These are phyloP conservation scores for Aristolochia fimbriata DNA, from an alignment of 164 flowering plant genomes.

Conservation along the genomic window DNA sequence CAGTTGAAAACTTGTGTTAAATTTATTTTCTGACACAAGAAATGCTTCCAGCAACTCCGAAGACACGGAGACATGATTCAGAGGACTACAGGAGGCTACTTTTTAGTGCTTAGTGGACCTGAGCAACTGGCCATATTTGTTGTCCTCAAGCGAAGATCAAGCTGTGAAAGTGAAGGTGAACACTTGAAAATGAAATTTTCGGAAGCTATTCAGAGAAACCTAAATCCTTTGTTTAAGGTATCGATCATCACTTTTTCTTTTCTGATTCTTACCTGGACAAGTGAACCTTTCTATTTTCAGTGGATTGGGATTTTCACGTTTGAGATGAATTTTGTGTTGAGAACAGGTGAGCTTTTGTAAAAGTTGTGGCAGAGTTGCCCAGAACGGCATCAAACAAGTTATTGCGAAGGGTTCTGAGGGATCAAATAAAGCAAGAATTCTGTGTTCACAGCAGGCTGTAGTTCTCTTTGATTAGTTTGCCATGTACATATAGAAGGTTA, in stretches of 20 bases:
- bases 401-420: constrained; percentile 73
- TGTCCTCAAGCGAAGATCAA: constrained; percentile 52
- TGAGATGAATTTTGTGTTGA: background rate
- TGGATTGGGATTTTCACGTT: background rate
- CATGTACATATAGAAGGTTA: too few species aligned
- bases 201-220: constrained; percentile 64
- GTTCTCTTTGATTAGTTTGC: background rate
- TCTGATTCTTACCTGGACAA: background rate
- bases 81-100: constrained; percentile 72
- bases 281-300: background rate
- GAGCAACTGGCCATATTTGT: constrained; percentile 62
- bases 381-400: constrained; percentile 88
- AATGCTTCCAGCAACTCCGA: constrained; percentile 49
- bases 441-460: constrained; percentile 34
- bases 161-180: constrained; percentile 18
- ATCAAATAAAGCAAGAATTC: constrained; percentile 51
- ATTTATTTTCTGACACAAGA: background rate
- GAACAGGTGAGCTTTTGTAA: constrained; percentile 74
- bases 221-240: constrained; percentile 94
- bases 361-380: constrained; percentile 71
- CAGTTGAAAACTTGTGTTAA: background rate
- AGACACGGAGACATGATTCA: constrained; percentile 86
- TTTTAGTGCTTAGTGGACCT: constrained; percentile 79
- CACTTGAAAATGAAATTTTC: constrained; percentile 53
- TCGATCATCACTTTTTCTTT: background rate